These are phyloP conservation scores for Buddleja alternifolia DNA, from an alignment of 257 asterid genomes.

Conservation along the genomic window DNA sequence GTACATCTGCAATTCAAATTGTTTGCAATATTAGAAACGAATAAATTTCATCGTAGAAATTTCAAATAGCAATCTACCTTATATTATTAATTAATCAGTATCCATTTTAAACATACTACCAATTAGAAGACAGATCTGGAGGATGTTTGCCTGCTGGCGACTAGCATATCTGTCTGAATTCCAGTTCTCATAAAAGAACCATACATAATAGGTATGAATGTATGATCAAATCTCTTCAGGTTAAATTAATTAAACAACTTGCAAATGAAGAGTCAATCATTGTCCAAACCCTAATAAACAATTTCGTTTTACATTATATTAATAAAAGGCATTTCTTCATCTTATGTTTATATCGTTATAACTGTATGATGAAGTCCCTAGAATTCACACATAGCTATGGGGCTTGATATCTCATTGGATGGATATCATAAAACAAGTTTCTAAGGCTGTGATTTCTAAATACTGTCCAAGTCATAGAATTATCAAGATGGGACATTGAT, in stretches of 20 bases:
- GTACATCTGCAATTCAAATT: not conserved
- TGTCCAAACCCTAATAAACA: constrained; percentile 13
- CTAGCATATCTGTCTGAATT: not conserved
- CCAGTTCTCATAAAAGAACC: not conserved
- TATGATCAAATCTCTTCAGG: constrained; percentile 11
- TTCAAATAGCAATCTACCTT: constrained; percentile 25
- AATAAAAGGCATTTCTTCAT: too few species aligned
- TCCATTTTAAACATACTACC: constrained; percentile 6
- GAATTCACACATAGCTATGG: too few species aligned
- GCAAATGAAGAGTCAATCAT: constrained; percentile 2
- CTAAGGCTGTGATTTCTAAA: too few species aligned
- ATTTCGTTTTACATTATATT: too few species aligned
- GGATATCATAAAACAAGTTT: too few species aligned
- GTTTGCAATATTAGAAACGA: not conserved
- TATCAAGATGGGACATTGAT: too few species aligned
- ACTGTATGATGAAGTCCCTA: too few species aligned
- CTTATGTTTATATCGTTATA: too few species aligned
- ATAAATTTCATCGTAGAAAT: not conserved
- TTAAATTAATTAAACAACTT: not conserved
- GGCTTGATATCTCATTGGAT: too few species aligned
- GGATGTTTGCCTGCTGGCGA: constrained; percentile 12
- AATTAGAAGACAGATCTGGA: constrained; percentile 33
- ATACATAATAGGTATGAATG: constrained; percentile 11
- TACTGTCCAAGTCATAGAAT: too few species aligned
- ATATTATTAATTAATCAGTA: not conserved